phyloP scores from a whole-genome alignment of 2,329 filamentous ascomycete species.

The Ustulina deusta region DNA sequence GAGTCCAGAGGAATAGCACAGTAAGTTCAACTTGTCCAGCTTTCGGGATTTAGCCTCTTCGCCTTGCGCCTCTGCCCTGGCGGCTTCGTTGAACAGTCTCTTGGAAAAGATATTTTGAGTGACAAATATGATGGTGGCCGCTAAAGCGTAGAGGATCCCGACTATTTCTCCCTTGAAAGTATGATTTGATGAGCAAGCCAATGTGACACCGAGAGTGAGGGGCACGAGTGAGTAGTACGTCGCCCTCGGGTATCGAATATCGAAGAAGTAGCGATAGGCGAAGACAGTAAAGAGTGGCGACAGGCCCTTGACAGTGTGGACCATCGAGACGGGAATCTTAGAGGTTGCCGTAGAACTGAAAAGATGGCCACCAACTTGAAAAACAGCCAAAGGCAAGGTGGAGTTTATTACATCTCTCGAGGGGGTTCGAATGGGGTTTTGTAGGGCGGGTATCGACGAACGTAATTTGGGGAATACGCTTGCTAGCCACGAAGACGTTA shows the following conservation, averaged over 20 bases:
- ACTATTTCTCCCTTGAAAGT: constrained; percentile 85
- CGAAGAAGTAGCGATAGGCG: constrained; percentile 89
- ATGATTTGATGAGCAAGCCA: constrained; percentile 89
- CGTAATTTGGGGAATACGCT: constrained; percentile 77
- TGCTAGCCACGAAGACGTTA: constrained; percentile 82
- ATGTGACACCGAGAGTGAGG: constrained; percentile 91
- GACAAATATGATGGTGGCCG: constrained; percentile 94
- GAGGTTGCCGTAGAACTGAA: constrained; percentile 93
- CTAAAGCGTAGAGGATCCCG: constrained; percentile 88
- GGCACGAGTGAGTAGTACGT: constrained; percentile 94
- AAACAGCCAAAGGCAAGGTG: constrained; percentile 90
- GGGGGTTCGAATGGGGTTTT: constrained; percentile 84
- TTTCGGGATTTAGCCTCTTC: constrained; percentile 74
- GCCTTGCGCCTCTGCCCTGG: constrained; percentile 82
- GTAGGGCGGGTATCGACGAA: constrained; percentile 79
- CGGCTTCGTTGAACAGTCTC: constrained; percentile 94
- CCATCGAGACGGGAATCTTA: constrained; percentile 94
- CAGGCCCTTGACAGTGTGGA: constrained; percentile 98
- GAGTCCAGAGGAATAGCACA: constrained; percentile 96
- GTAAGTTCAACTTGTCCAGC: constrained; percentile 93
- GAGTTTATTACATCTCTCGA: constrained; percentile 84
- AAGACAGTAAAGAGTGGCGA: constrained; percentile 95
- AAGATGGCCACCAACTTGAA: constrained; percentile 94
- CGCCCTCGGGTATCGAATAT: constrained; percentile 85
- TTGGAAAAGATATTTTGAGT: constrained; percentile 99